These are phyloP conservation scores for Trichosporon inkin DNA, from an alignment of 1,284 basidiomycete species.

Conservation along the genomic window DNA sequence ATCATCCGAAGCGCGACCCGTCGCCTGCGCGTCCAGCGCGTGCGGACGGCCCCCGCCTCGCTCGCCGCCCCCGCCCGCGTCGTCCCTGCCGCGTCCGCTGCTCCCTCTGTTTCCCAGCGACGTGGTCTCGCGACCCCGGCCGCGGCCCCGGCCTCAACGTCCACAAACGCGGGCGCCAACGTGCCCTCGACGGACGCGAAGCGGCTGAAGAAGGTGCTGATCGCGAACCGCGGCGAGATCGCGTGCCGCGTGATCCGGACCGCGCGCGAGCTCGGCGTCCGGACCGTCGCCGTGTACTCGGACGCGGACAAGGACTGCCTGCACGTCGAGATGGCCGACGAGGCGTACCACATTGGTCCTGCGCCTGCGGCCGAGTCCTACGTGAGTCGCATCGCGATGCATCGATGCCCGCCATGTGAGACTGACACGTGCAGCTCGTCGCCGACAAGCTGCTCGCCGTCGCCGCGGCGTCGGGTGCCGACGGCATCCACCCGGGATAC, in stretches of 20 bases:
- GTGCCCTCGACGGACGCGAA: constrained; percentile 19
- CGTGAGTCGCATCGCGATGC: constrained; percentile 38
- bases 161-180: constrained; percentile 8
- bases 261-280: constrained; percentile 76
- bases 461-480: constrained; percentile 72
- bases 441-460: constrained; percentile 85
- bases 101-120: not conserved
- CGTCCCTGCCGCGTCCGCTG: not conserved
- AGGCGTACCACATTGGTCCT: constrained; percentile 89
- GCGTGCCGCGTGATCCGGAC: constrained; percentile 91
- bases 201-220: constrained; percentile 64
- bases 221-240: constrained; percentile 90
- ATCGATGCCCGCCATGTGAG: not conserved
- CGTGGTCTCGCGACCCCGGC: constrained; percentile 11
- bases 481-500: constrained; percentile 70
- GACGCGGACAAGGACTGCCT: constrained; percentile 76
- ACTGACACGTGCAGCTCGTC: constrained; percentile 52
- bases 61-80: not conserved
- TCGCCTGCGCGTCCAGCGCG: constrained; percentile 9
- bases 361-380: constrained; percentile 84
- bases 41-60: constrained; percentile 5
- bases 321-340: constrained; percentile 80
- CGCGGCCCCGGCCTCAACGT: constrained; percentile 4
- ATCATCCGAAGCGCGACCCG: constrained; percentile 13
- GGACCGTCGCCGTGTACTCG: constrained; percentile 87